These are phyloP conservation scores for Sugiyamaella grinbergsii DNA, from an alignment of 1,139 yeast genomes.

Conservation along the genomic window DNA sequence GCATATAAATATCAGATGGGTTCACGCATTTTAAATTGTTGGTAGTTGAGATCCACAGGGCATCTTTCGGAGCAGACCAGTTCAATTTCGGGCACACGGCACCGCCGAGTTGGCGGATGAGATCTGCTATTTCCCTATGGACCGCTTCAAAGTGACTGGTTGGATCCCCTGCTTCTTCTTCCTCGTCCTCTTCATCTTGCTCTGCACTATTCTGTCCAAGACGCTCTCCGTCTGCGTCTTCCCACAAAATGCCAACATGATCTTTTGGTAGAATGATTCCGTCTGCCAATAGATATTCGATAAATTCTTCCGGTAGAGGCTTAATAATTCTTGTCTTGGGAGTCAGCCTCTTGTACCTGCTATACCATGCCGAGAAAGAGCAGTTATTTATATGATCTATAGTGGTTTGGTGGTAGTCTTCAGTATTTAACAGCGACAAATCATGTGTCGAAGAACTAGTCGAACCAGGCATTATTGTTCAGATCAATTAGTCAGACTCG, in stretches of 20 bases:
- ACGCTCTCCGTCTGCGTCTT: conserved; percentile 30
- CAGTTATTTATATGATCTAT: conserved; percentile 61
- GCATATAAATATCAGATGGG: conserved; percentile 72
- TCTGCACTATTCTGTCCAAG: conserved; percentile 73
- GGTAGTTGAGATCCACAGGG: conserved; percentile 85
- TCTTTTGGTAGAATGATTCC: conserved; percentile 67
- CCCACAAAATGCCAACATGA: conserved; percentile 30
- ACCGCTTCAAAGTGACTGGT: conserved; percentile 57
- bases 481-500: background rate
- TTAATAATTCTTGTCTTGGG: conserved; percentile 58
- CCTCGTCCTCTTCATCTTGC: conserved; percentile 72
- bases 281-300: conserved; percentile 72
- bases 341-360: conserved; percentile 52
- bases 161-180: conserved; percentile 42
- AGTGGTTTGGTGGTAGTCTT: conserved; percentile 17
- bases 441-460: conserved; percentile 7
- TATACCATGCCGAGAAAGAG: conserved; percentile 73
- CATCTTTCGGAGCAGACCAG: conserved; percentile 97
- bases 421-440: conserved; percentile 1
- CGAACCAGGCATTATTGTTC: conserved; percentile 8
- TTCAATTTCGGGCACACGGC: conserved; percentile 84
- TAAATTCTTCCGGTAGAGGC: conserved; percentile 68
- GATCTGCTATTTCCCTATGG: conserved; percentile 53
- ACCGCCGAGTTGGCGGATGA: conserved; percentile 52
- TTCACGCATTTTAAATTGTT: conserved; percentile 70